Percentiles rank a stretch among this genome's conserved stretches.
Evolutionary conservation across 371 early-diverging fungal species (phyloP).

Genomic region (Sporodiniella umbellata): DNA sequence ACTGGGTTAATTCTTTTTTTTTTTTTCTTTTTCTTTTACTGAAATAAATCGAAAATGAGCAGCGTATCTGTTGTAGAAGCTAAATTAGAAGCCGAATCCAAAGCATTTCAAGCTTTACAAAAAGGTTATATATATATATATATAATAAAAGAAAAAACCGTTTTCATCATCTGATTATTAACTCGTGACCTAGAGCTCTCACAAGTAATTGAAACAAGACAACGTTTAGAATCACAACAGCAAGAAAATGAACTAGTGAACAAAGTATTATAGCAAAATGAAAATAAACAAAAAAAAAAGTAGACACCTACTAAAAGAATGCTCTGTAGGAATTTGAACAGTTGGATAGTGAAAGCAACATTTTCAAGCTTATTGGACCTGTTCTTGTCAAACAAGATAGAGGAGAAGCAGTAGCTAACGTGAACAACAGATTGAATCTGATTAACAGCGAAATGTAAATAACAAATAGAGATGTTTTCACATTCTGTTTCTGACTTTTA

Average conservation of each 20-base stretch:
- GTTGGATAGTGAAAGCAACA: conserved; percentile 75
- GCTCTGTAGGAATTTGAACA: conserved; percentile 78
- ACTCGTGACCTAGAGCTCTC: conserved; percentile 59
- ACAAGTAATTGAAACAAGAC: conserved; percentile 72
- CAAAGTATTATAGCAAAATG: conserved; percentile 89
- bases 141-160: neutral
- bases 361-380: conserved; percentile 95
- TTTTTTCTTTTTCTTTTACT: neutral
- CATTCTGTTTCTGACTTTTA: neutral
- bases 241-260: conserved; percentile 93
- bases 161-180: neutral
- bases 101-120: conserved; percentile 60
- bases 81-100: conserved; percentile 64
- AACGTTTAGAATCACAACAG: conserved; percentile 90
- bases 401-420: conserved; percentile 82
- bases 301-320: conserved; percentile 14
- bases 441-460: conserved; percentile 86
- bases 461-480: neutral
- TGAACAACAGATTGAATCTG: conserved; percentile 90
- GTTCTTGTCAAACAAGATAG: conserved; percentile 92
- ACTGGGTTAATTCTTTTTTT: neutral
- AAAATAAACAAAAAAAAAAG: conserved; percentile 91
- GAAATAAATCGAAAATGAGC: conserved; percentile 12
- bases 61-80: conserved; percentile 38
- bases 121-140: too few relatives aligned